These are phyloP conservation scores for Phaeotremella fagi DNA, from an alignment of 768 basidiomycete genomes.

Conservation along the genomic window DNA sequence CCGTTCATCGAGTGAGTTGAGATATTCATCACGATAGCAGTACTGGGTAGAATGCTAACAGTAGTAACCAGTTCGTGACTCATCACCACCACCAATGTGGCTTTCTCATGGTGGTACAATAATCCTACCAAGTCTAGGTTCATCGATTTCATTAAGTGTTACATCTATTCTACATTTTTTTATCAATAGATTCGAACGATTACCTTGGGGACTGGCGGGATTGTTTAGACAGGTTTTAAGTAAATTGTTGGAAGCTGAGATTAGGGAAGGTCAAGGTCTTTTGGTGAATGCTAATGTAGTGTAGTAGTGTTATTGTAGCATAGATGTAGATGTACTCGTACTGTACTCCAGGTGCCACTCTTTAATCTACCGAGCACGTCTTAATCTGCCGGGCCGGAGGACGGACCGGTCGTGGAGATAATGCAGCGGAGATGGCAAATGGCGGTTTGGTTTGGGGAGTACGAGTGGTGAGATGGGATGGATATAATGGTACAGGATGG, in stretches of 20 bases:
- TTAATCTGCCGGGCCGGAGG: too few relatives aligned
- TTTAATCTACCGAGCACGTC: too few relatives aligned
- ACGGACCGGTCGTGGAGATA: too few relatives aligned
- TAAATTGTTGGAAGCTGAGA: constrained; percentile 25
- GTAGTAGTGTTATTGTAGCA: background rate
- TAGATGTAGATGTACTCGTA: background rate
- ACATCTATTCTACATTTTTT: constrained; percentile 22
- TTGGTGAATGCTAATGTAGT: too few relatives aligned
- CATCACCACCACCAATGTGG: constrained; percentile 29
- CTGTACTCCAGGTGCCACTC: too few relatives aligned
- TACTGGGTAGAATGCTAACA: too few relatives aligned
- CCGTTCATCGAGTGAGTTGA: background rate
- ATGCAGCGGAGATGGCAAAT: too few relatives aligned
- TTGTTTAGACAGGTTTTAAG: constrained; percentile 30
- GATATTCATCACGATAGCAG: background rate
- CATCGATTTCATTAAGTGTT: constrained; percentile 17
- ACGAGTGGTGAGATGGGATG: too few relatives aligned
- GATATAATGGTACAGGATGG: too few relatives aligned
- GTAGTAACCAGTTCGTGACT: constrained; percentile 40
- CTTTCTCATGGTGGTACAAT: constrained; percentile 29
- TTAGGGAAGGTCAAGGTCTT: background rate
- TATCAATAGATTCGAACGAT: constrained; percentile 23
- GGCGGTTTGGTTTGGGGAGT: too few relatives aligned
- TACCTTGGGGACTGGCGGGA: constrained; percentile 37
- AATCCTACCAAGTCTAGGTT: constrained; percentile 33